phyloP scores from a whole-genome alignment of 2,329 filamentous ascomycete species.

The Epichloe sibirici region DNA sequence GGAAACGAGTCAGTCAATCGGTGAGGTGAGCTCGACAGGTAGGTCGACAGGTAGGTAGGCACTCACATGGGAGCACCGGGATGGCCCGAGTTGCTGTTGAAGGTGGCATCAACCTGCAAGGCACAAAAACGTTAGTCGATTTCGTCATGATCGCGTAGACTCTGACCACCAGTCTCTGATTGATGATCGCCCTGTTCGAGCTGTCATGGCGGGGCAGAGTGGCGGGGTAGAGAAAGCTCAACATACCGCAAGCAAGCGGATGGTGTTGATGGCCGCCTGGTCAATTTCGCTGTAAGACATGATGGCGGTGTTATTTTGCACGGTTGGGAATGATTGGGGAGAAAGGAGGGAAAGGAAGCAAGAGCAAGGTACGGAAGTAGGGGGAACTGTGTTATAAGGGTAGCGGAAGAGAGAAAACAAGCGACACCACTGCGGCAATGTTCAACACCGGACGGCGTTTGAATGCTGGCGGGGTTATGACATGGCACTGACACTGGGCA shows the following conservation, averaged over 20 bases:
- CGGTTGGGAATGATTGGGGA: constrained; percentile 10
- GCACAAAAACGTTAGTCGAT: background rate
- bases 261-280: constrained; percentile 92
- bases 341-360: constrained; percentile 9
- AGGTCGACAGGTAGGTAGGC: background rate
- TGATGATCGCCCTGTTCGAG: background rate
- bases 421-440: constrained; percentile 1
- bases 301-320: constrained; percentile 28
- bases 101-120: constrained; percentile 86
- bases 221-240: constrained; percentile 14
- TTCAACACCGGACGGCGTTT: constrained; percentile 1
- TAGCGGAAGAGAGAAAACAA: constrained; percentile 11
- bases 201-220: constrained; percentile 17
- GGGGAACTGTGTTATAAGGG: constrained; percentile 16
- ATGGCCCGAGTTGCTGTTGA: constrained; percentile 92
- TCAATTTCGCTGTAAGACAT: constrained; percentile 89
- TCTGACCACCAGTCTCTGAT: constrained; percentile 2
- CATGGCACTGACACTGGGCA: constrained; percentile 10
- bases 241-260: constrained; percentile 89
- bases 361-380: constrained; percentile 13
- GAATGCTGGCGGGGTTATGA: constrained; percentile 20
- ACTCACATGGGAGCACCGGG: constrained; percentile 91
- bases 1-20: constrained; percentile 19
- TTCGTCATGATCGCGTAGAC: background rate
- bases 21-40: background rate